Evolutionary conservation across 192 early-diverging fungal genomes (phyloP), one percentile per base, ranked within the genome.

Genomic region (Coemansia sp.): DNA sequence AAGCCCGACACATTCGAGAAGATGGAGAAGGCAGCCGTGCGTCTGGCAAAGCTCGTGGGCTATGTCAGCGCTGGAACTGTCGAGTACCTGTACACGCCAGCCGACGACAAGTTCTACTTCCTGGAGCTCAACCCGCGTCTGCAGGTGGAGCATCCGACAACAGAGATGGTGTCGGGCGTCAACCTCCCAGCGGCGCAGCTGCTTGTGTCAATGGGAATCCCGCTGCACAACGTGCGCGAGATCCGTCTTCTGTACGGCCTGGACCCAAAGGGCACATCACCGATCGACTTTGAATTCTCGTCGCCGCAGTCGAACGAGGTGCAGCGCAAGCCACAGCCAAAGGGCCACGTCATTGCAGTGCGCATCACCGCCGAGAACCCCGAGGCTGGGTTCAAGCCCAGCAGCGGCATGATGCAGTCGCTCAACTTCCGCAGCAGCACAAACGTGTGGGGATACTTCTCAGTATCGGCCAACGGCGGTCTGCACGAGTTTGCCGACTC

Each of bases 401-500:
- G 93, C 68, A 87, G 86, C 62, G 97, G 95, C 53, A 94, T 94
- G 82, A 88, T 98, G 81, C 89, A 94, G 61, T 95, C 96, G 72
- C 91, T 98, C 53, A 98, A 97, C 81, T 98, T 98, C 85, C 82
- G 94, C 37, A 90, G 87, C 58, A 92, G 91, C 74, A 93, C 87
- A 42, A 97, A 97, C 57, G 97, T 98, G 31, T 97, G 97, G 97
- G 97, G 97, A n/a, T 97, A 97, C 84, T 98, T 98, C 81, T 95
- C 92, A 7, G 95, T 98, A 41, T 92, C 89, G 67, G 85, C 93
- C 25, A 88, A 90, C 30, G 95, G 97, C 64, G 95, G 94, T 62
- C 85, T 98, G 62, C 97, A 98, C 81, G 97, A 98, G 73, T 98
- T 90, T 84, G 97, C 97, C n/a, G 97, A 98, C 72, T 95, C 93